A percentile compares a stretch with the other conserved stretches of the same genome.
Evolutionary conservation across 352 stramenopile species (phyloP).

Genomic region (Phytophthora podocarpi): DNA sequence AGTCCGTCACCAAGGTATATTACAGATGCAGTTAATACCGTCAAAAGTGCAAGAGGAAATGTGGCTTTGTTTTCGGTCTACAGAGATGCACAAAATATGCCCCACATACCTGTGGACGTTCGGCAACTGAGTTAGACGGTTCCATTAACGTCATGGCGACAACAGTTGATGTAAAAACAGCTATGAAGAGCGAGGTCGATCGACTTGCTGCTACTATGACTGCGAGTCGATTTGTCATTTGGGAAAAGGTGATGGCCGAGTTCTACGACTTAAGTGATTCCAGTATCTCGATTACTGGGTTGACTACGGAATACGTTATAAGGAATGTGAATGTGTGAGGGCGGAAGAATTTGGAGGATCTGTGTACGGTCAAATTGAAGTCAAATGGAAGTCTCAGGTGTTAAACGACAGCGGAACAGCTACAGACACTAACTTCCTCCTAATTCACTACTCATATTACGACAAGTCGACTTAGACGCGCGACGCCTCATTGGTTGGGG

Average conservation of each 20-base stretch:
- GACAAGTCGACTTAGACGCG: too few species aligned
- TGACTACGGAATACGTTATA: not conserved
- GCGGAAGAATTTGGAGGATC: slow-evolving; percentile 1
- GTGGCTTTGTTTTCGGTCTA: not conserved
- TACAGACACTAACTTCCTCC: not conserved
- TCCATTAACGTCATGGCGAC: too few species aligned
- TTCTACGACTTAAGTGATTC: not conserved
- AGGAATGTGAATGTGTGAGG: not conserved
- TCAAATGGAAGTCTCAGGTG: not conserved
- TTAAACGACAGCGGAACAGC: not conserved
- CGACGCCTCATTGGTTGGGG: slow-evolving; percentile 8
- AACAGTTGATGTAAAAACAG: not conserved
- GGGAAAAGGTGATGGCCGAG: not conserved
- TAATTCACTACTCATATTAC: not conserved
- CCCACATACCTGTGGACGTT: slow-evolving; percentile 1
- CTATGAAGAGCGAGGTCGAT: not conserved
- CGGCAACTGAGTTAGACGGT: not conserved
- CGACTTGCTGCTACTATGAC: not conserved
- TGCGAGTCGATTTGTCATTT: not conserved
- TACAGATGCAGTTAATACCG: slow-evolving; percentile 10
- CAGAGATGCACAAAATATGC: slow-evolving; percentile 6
- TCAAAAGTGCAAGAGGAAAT: not conserved
- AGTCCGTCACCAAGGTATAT: not conserved
- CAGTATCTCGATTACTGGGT: not conserved
- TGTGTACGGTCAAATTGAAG: slow-evolving; percentile 3